A percentile compares a stretch with the other conserved stretches of the same genome.
These are phyloP conservation scores for Pyrus hybrid DNA, from an alignment of 331 rosid species.

Conservation along the genomic window DNA sequence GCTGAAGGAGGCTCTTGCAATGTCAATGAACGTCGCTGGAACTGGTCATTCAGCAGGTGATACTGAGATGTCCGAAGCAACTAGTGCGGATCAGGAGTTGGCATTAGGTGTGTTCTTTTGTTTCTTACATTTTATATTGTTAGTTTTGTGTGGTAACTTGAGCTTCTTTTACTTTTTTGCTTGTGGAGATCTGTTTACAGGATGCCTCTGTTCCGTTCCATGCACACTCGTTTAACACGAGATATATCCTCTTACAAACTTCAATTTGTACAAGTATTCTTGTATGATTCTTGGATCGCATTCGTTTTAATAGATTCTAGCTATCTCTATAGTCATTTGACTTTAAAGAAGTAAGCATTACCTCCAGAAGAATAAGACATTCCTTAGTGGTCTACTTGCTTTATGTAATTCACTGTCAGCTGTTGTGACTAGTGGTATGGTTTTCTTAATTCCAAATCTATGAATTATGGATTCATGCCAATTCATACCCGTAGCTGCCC, in stretches of 20 bases:
- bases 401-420: background rate
- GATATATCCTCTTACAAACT: background rate
- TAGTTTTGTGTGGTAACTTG: background rate
- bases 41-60: slow-evolving; percentile 46
- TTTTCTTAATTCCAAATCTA: background rate
- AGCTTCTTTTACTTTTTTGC: background rate
- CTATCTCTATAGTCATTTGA: background rate
- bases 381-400: background rate
- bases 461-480: background rate
- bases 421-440: background rate
- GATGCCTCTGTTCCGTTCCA: background rate
- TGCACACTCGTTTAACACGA: background rate
- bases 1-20: slow-evolving; percentile 81
- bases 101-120: slow-evolving; percentile 63
- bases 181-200: background rate
- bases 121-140: background rate
- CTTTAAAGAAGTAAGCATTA: background rate
- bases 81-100: slow-evolving; percentile 74
- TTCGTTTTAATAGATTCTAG: background rate
- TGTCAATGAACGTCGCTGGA: slow-evolving; percentile 74
- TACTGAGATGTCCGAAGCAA: slow-evolving; percentile 77
- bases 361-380: background rate
- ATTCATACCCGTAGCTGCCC: background rate
- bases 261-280: background rate
- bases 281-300: background rate